A percentile compares a stretch with the other conserved stretches of the same genome.
Evolutionary conservation across 257 asterid genomes (phyloP).

Genomic region (Solanum sitiens): DNA sequence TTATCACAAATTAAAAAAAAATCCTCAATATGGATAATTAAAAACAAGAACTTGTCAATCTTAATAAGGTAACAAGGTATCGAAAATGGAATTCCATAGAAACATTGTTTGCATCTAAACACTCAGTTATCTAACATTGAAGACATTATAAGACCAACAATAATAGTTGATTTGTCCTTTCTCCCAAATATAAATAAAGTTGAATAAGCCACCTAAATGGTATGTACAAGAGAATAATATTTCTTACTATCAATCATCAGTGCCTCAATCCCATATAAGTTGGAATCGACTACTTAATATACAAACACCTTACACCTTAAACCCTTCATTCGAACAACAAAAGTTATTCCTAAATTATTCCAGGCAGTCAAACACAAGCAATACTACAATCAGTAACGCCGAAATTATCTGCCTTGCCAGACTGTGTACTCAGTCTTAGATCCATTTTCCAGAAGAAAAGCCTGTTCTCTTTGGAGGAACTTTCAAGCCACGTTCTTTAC

Average conservation of each 20-base stretch:
- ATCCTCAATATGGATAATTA: not conserved
- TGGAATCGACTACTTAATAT: not conserved
- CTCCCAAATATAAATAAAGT: not conserved
- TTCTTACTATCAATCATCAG: not conserved
- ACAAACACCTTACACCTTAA: not conserved
- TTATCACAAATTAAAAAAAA: no score
- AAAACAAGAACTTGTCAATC: not conserved
- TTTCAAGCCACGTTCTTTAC: slow-evolving; percentile 54
- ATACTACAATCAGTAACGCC: not conserved
- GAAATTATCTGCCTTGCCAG: not conserved
- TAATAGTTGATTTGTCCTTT: not conserved
- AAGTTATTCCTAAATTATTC: not conserved
- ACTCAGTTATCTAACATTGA: not conserved
- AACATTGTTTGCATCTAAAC: not conserved
- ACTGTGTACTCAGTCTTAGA: not conserved
- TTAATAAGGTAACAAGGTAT: not conserved
- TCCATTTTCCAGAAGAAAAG: slow-evolving; percentile 9
- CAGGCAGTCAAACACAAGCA: not conserved
- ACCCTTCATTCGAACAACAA: not conserved
- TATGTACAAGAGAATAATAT: not conserved
- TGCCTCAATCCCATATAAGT: not conserved
- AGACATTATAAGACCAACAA: not conserved
- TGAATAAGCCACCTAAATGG: not conserved
- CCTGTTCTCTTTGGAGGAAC: slow-evolving; percentile 48
- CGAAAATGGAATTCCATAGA: not conserved